phyloP scores from a whole-genome alignment of 2,329 filamentous ascomycete species.

The Botrytis porri region DNA sequence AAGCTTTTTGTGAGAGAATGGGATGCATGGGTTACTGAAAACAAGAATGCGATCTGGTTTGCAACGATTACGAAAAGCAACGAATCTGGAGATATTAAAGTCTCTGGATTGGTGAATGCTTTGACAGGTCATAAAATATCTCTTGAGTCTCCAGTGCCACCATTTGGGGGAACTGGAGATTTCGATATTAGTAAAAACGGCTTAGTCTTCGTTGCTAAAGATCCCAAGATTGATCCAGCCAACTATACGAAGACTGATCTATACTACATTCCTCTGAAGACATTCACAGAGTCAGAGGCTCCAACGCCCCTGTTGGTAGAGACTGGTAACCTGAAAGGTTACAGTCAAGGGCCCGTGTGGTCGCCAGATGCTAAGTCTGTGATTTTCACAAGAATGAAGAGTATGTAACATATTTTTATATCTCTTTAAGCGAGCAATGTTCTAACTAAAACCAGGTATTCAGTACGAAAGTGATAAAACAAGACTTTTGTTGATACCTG shows the following conservation, averaged over 20 bases:
- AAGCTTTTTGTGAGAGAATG: conserved; percentile 78
- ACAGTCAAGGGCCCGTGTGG: conserved; percentile 66
- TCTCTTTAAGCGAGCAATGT: no score
- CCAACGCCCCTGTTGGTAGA: conserved; percentile 51
- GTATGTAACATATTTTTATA: conserved; percentile 28
- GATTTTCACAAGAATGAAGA: conserved; percentile 77
- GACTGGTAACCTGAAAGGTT: conserved; percentile 60
- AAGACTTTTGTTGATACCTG: conserved; percentile 61
- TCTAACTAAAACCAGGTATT: conserved; percentile 36
- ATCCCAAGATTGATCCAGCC: conserved; percentile 67
- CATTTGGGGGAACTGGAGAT: conserved; percentile 77
- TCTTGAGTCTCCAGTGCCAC: conserved; percentile 66
- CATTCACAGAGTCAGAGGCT: conserved; percentile 54
- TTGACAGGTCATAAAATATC: conserved; percentile 45
- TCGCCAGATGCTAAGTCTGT: conserved; percentile 68
- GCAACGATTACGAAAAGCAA: conserved; percentile 51
- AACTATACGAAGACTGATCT: conserved; percentile 79
- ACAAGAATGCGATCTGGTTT: conserved; percentile 72
- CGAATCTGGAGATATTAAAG: conserved; percentile 28
- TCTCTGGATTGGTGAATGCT: conserved; percentile 58
- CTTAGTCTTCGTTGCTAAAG: conserved; percentile 72
- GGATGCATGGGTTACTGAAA: conserved; percentile 71
- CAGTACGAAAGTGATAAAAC: conserved; percentile 82
- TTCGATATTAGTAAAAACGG: conserved; percentile 70
- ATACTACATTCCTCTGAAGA: conserved; percentile 66